Percentiles rank a stretch among this genome's conserved stretches.
Conservation (phyloP, 345 rosid species). For the Salix udensis region DNA sequence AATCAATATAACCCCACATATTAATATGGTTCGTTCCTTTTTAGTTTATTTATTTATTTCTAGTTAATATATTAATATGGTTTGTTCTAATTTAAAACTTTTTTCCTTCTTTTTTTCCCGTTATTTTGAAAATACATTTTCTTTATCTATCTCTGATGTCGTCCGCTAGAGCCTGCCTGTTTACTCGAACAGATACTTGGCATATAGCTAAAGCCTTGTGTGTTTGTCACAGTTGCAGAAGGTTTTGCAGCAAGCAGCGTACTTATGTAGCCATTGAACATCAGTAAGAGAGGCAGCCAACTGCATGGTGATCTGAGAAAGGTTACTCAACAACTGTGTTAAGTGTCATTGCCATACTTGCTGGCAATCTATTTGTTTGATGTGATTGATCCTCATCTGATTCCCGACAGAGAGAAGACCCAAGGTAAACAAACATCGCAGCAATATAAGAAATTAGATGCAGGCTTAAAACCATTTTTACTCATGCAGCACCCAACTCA, state of each 20-base stretch:
- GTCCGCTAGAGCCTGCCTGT: too few relatives aligned
- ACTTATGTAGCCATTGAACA: not conserved
- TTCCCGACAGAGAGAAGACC: not conserved
- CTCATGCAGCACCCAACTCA: conserved; percentile 9
- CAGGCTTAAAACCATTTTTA: conserved; percentile 3
- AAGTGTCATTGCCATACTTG: not conserved
- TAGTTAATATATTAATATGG: not conserved
- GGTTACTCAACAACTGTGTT: not conserved
- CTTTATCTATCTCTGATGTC: not conserved
- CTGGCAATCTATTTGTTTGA: not conserved
- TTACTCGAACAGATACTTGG: too few relatives aligned
- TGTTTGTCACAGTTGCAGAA: not conserved
- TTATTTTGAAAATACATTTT: too few relatives aligned
- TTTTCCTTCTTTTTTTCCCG: too few relatives aligned
- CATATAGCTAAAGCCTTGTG: too few relatives aligned
- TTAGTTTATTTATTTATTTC: too few relatives aligned
- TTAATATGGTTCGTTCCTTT: too few relatives aligned
- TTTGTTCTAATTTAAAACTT: too few relatives aligned
- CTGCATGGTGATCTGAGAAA: not conserved
- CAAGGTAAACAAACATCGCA: not conserved
- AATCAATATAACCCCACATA: too few relatives aligned
- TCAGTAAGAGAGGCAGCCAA: not conserved
- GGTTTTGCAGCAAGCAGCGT: not conserved
- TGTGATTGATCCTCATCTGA: not conserved
- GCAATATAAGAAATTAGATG: not conserved